Conservation (phyloP, 208 protist genomes). For the Acanthamoeba healyi region DNA sequence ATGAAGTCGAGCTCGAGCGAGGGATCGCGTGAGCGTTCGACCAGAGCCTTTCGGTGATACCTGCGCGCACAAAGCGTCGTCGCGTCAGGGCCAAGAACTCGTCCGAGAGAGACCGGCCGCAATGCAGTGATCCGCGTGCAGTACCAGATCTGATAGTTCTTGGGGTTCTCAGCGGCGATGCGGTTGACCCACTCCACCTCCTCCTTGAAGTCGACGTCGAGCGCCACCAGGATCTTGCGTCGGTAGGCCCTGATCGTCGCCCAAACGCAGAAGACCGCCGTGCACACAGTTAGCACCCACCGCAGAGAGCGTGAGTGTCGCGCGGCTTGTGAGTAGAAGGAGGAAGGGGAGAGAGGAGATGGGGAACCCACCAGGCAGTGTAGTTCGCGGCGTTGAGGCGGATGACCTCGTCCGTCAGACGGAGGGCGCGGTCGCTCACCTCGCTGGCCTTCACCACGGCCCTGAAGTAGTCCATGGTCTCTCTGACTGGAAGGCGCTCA, state of each 20-base stretch:
- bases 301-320: too few species aligned
- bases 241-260: slow-evolving; percentile 86
- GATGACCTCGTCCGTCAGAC: slow-evolving; percentile 90
- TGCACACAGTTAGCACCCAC: not conserved
- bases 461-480: slow-evolving; percentile 91
- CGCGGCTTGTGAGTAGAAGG: not conserved
- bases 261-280: not conserved
- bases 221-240: slow-evolving; percentile 81
- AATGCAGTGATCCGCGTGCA: not conserved
- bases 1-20: slow-evolving; percentile 88
- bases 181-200: slow-evolving; percentile 87
- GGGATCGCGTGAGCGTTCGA: slow-evolving; percentile 83
- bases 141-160: slow-evolving; percentile 92
- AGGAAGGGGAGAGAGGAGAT: not conserved
- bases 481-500: too few species aligned
- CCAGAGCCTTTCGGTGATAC: slow-evolving; percentile 88
- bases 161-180: slow-evolving; percentile 86
- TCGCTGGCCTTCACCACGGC: slow-evolving; percentile 88
- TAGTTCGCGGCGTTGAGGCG: slow-evolving; percentile 93
- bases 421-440: slow-evolving; percentile 84
- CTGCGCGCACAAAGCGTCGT: slow-evolving; percentile 34
- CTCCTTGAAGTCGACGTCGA: slow-evolving; percentile 81
- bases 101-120: not conserved
- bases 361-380: slow-evolving; percentile 90
- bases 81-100: too few species aligned